These are phyloP conservation scores for Blumeria hordei DNA, from an alignment of 2,329 filamentous ascomycete genomes.

Conservation along the genomic window DNA sequence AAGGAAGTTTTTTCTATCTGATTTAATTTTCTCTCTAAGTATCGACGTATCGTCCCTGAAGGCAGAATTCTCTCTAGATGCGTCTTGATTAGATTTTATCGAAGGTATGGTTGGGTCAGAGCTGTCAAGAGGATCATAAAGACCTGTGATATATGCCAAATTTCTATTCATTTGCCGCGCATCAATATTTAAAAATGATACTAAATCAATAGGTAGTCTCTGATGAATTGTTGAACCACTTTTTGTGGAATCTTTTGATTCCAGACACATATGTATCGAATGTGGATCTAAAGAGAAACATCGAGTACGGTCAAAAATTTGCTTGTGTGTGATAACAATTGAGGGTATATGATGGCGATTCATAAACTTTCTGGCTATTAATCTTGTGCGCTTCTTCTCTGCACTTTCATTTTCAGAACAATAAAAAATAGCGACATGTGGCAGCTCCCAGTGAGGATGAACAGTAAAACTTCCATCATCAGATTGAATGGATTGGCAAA, in stretches of 20 bases:
- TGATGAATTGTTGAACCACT: conserved; percentile 17
- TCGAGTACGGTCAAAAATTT: conserved; percentile 17
- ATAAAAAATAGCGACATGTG: conserved; percentile 26
- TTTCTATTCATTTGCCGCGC: conserved; percentile 28
- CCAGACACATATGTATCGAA: conserved; percentile 24
- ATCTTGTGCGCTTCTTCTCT: conserved; percentile 17
- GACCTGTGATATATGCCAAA: conserved; percentile 22
- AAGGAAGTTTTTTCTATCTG: not conserved
- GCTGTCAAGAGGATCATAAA: conserved; percentile 9
- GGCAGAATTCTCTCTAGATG: conserved; percentile 3
- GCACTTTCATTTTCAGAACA: conserved; percentile 20
- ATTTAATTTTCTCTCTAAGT: not conserved
- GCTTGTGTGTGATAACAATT: conserved; percentile 23
- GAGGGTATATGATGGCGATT: conserved; percentile 22
- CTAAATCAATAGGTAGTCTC: conserved; percentile 23
- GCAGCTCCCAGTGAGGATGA: conserved; percentile 22
- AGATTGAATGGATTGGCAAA: conserved; percentile 17
- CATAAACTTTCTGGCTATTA: conserved; percentile 23
- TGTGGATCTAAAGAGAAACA: conserved; percentile 18
- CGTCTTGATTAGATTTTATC: conserved; percentile 1
- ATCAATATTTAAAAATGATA: conserved; percentile 25
- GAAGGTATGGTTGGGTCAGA: not conserved
- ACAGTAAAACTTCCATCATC: conserved; percentile 15
- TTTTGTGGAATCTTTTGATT: conserved; percentile 17
- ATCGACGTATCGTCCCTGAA: not conserved